These are phyloP conservation scores for Xylariaceae sp. DNA, from an alignment of 2,329 filamentous ascomycete species.

Conservation along the genomic window DNA sequence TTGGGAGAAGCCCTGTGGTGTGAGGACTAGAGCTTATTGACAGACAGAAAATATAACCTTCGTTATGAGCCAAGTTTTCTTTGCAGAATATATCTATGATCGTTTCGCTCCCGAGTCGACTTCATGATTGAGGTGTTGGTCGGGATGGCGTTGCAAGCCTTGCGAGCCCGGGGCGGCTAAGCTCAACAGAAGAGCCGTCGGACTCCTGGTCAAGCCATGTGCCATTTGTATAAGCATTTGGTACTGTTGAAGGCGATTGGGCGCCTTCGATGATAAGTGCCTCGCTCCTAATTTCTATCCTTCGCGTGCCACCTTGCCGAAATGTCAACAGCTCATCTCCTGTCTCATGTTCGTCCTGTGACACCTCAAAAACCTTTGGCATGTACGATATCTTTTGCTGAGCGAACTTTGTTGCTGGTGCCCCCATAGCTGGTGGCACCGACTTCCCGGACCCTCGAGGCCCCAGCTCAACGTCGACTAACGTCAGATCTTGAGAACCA, in stretches of 20 bases:
- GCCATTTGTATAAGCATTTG: constrained; percentile 17
- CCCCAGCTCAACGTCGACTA: constrained; percentile 44
- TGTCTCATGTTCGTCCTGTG: constrained; percentile 30
- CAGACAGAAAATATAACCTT: background rate
- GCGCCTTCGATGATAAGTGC: constrained; percentile 46
- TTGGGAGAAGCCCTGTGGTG: no score
- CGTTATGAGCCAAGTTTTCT: background rate
- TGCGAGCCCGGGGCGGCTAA: background rate
- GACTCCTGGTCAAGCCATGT: constrained; percentile 37
- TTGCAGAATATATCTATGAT: constrained; percentile 6
- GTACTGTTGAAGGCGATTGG: constrained; percentile 12
- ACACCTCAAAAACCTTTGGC: constrained; percentile 25
- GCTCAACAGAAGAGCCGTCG: constrained; percentile 30
- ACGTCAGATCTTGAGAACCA: constrained; percentile 46
- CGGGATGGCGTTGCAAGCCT: background rate
- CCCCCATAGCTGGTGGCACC: constrained; percentile 13
- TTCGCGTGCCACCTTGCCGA: constrained; percentile 8
- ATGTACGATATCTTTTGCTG: constrained; percentile 27
- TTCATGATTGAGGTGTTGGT: constrained; percentile 6
- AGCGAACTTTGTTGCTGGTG: constrained; percentile 23
- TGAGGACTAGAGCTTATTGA: no score
- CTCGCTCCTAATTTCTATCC: constrained; percentile 42
- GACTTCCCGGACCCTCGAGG: constrained; percentile 20
- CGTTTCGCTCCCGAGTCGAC: background rate
- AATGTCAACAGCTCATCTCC: constrained; percentile 24